Percentiles rank a stretch among this genome's conserved stretches.
phyloP scores from a whole-genome alignment of 2,329 filamentous ascomycete genomes.

The Lasiodiplodia sp. region DNA sequence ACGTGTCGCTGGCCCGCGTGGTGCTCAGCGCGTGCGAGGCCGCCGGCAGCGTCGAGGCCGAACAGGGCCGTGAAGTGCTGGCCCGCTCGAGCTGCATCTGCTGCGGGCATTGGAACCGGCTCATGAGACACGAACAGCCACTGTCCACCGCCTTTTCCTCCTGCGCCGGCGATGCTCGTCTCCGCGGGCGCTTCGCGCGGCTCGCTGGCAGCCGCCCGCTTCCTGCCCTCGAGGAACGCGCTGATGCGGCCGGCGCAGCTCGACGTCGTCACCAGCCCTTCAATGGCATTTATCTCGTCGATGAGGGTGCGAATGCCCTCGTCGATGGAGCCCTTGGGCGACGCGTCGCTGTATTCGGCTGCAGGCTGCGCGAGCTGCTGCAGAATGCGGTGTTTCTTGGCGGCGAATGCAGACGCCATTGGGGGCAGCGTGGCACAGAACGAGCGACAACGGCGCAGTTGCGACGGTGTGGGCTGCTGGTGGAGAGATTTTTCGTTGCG shows the following conservation, averaged over 20 bases:
- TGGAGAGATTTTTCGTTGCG: conserved; percentile 9
- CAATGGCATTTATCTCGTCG: conserved; percentile 74
- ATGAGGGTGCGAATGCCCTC: conserved; percentile 79
- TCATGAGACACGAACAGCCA: conserved; percentile 93
- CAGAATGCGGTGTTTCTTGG: conserved; percentile 77
- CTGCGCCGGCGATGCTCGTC: conserved; percentile 64
- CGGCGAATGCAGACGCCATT: conserved; percentile 46
- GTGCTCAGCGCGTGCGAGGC: conserved; percentile 23
- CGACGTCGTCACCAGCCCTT: conserved; percentile 87
- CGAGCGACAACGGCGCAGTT: conserved; percentile 9
- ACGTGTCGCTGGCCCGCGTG: conserved; percentile 58
- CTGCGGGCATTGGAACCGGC: conserved; percentile 57
- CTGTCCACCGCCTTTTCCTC: conserved; percentile 83
- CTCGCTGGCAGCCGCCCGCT: conserved; percentile 44
- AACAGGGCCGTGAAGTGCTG: conserved; percentile 38
- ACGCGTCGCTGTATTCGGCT: conserved; percentile 79
- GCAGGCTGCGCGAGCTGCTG: conserved; percentile 72
- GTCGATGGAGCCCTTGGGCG: conserved; percentile 89
- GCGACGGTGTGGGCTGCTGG: conserved; percentile 1
- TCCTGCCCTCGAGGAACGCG: conserved; percentile 84
- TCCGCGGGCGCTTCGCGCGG: conserved; percentile 33
- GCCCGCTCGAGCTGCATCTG: conserved; percentile 22
- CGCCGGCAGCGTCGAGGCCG: conserved; percentile 48
- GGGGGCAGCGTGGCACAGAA: conserved; percentile 7
- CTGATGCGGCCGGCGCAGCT: conserved; percentile 89